Percentiles rank a stretch among this genome's conserved stretches.
Conservation (phyloP, 805 yeast genomes). For the Ogataea pini region DNA sequence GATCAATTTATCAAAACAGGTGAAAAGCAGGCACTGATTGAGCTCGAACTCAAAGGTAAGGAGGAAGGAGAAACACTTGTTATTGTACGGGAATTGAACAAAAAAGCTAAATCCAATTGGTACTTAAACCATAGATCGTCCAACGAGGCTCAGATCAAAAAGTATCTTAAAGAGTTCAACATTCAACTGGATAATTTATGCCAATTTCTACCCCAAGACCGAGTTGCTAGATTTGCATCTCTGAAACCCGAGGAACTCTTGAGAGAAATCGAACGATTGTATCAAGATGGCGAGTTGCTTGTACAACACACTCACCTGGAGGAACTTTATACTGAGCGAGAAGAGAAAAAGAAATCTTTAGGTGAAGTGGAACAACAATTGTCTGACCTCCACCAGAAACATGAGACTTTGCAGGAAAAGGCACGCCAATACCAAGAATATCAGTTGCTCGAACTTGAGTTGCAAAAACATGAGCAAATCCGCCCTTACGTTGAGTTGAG, state of each 20-base stretch:
- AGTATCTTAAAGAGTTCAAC: slow-evolving; percentile 49
- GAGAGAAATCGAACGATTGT: slow-evolving; percentile 77
- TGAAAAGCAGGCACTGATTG: slow-evolving; percentile 44
- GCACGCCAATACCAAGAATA: slow-evolving; percentile 49
- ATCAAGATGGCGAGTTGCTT: slow-evolving; percentile 60
- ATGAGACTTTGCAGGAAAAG: slow-evolving; percentile 42
- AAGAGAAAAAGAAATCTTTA: slow-evolving; percentile 32
- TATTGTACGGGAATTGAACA: slow-evolving; percentile 46
- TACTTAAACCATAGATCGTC: slow-evolving; percentile 42
- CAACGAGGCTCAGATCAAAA: slow-evolving; percentile 48
- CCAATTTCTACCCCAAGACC: slow-evolving; percentile 92
- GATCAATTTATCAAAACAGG: slow-evolving; percentile 77
- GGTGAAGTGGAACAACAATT: slow-evolving; percentile 34
- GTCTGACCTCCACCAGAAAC: slow-evolving; percentile 37
- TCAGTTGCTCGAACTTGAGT: slow-evolving; percentile 44
- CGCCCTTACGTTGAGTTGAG: slow-evolving; percentile 38
- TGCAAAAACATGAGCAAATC: slow-evolving; percentile 39
- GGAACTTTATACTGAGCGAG: slow-evolving; percentile 45
- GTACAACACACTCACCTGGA: slow-evolving; percentile 58
- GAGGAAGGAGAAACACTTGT: slow-evolving; percentile 37
- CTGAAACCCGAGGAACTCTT: slow-evolving; percentile 74
- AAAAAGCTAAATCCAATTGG: slow-evolving; percentile 54
- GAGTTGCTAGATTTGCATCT: slow-evolving; percentile 90
- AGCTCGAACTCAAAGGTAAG: slow-evolving; percentile 48
- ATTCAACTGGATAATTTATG: slow-evolving; percentile 91